phyloP scores from a whole-genome alignment of 2,329 filamentous ascomycete genomes.

The Sphaerostilbella broomeana region DNA sequence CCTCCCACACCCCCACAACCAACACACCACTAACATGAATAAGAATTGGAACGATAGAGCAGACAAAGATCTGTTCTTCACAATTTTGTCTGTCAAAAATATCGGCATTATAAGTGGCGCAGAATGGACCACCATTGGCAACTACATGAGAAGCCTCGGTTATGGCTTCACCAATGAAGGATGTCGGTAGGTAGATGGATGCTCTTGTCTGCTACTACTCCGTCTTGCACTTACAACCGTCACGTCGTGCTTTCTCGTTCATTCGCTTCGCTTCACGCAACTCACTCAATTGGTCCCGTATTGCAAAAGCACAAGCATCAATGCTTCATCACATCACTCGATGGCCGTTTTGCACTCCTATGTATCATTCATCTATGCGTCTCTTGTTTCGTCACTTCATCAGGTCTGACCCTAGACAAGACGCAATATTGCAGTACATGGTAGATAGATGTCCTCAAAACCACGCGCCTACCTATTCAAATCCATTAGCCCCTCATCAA shows the following conservation, averaged over 20 bases:
- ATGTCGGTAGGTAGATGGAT: conserved; percentile 47
- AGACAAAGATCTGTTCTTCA: conserved; percentile 58
- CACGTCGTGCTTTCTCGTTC: neutral
- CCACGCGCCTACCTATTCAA: too few species aligned
- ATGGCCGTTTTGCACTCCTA: too few species aligned
- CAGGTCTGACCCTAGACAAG: too few species aligned
- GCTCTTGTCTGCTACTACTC: neutral
- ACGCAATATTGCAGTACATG: too few species aligned
- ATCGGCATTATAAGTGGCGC: conserved; percentile 56
- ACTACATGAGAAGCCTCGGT: conserved; percentile 51
- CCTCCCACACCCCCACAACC: conserved; percentile 9
- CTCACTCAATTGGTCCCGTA: too few species aligned
- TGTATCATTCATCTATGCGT: too few species aligned
- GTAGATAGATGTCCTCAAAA: too few species aligned
- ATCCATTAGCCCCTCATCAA: neutral
- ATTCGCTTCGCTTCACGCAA: neutral
- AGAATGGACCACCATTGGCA: conserved; percentile 57
- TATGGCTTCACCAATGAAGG: conserved; percentile 60
- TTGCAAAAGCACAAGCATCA: too few species aligned
- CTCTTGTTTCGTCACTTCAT: too few species aligned
- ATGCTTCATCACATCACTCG: too few species aligned
- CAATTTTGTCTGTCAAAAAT: conserved; percentile 55
- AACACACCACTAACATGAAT: conserved; percentile 32
- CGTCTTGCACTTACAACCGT: neutral
- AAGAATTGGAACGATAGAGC: conserved; percentile 58